Conservation (phyloP, 2,329 filamentous ascomycete genomes). For the Lachnellula subtilissima region DNA sequence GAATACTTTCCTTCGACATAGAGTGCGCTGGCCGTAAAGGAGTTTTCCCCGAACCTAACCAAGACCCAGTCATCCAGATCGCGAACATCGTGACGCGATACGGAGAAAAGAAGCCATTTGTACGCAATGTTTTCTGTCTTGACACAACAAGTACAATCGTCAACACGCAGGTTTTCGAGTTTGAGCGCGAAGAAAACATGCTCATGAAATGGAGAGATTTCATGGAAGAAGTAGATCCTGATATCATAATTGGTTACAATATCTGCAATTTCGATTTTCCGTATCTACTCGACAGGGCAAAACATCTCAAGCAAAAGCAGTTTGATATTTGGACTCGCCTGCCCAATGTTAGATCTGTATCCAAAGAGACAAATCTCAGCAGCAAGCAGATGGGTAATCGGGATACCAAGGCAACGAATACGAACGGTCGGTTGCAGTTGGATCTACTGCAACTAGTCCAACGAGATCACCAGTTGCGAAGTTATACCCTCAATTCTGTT, state of each 20-base stretch:
- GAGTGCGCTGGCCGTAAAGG: constrained; percentile 97
- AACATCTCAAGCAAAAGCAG: constrained; percentile 68
- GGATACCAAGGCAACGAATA: constrained; percentile 91
- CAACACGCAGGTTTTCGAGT: constrained; percentile 87
- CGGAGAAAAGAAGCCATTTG: constrained; percentile 91
- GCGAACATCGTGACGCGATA: constrained; percentile 93
- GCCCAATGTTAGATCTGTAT: constrained; percentile 62
- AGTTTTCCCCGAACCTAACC: constrained; percentile 87
- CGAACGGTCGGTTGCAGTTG: constrained; percentile 85
- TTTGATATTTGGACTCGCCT: constrained; percentile 89
- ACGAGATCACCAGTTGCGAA: constrained; percentile 88
- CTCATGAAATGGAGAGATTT: constrained; percentile 90
- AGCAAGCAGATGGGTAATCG: constrained; percentile 98
- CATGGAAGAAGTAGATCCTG: constrained; percentile 82
- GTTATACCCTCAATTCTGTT: constrained; percentile 96
- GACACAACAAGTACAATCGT: constrained; percentile 91
- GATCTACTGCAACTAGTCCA: constrained; percentile 94
- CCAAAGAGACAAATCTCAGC: constrained; percentile 80
- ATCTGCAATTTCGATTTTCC: constrained; percentile 98
- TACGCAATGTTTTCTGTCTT: constrained; percentile 93
- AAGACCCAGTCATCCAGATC: constrained; percentile 96
- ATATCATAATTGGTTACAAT: constrained; percentile 98
- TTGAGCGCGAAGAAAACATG: constrained; percentile 78
- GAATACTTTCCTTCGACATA: constrained; percentile 95
- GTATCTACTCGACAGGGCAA: constrained; percentile 85